Base-by-base conservation (phyloP, 2,329 filamentous ascomycete species). In the Chrysoporthe cubensis region DNA sequence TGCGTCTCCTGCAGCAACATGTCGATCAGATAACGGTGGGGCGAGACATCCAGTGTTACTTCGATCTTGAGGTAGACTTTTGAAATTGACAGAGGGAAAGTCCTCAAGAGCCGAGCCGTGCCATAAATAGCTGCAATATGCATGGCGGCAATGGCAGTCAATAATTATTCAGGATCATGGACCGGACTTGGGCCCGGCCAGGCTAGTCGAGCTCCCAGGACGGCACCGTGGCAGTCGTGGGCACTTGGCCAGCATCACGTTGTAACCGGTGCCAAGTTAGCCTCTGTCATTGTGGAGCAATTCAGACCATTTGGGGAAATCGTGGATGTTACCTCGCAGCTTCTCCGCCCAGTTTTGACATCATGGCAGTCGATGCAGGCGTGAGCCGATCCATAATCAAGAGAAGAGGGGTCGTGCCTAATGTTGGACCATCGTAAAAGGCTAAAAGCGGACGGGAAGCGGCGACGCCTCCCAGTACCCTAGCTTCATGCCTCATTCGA, bases 331-430 rank as follows among this genome's bases (percentile, higher is more conserved):
- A 40, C 40, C 21, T 57, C 48, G 34, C 61, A 42, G 43, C 16
- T 57, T 44, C 40, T 34, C n/a, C 37, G 14, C 62, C 5, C 57
- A 21, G 3, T 63, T 46, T 56, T 57, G 52, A 64, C 62, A 64
- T 57, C 62, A 64, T 57, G 37, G 13, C 14, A 21, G 32, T 4
- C n/a, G 46, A 4, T 6, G 62, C 48, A 16, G 18, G 50, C 16
- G n/a, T 18, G 34, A 40, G 6, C 34, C 4, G n/a, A 8, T 21
- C 8, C 7, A 21, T 40, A 6, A n/a, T 26, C 3, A 11, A 4
- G 16, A 4, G 43, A 57, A 18, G 52, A 34, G 62, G n/a, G 62
- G 34, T 52, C 46, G 7, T n/a, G 34, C n/a, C 46, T 13, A 21
- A 6, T 50, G 46, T 50, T 9, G 7, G 14, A 50, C 14, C 4